A percentile compares a stretch with the other conserved stretches of the same genome.
Conservation (phyloP, 139 green algal genomes). For the Chlamydomonas asymmetrica region DNA sequence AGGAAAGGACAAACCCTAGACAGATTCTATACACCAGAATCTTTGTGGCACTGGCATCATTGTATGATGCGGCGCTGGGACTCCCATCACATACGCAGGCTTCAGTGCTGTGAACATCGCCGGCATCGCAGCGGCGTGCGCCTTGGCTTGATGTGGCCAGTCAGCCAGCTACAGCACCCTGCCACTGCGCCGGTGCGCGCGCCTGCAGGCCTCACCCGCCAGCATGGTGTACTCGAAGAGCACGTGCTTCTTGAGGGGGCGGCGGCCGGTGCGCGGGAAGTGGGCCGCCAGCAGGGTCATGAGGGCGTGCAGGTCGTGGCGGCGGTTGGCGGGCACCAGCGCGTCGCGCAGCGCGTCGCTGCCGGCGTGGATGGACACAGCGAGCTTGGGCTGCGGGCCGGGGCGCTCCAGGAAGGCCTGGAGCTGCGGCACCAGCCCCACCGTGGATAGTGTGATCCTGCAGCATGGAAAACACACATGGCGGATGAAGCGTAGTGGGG, state of each 20-base stretch:
- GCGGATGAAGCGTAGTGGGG: no score
- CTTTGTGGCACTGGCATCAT: no score
- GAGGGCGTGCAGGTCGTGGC: background rate
- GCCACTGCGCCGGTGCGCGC: no score
- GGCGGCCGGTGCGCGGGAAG: conserved; percentile 22
- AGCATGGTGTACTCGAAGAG: conserved; percentile 91
- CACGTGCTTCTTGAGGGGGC: conserved; percentile 43
- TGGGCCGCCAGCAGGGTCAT: background rate
- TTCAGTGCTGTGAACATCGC: no score
- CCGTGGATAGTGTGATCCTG: conserved; percentile 76
- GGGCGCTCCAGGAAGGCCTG: conserved; percentile 49
- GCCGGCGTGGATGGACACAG: conserved; percentile 84
- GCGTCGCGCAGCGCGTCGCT: conserved; percentile 76
- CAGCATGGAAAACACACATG: no score
- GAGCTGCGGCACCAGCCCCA: conserved; percentile 83
- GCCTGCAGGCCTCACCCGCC: conserved; percentile 16
- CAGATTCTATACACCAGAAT: no score
- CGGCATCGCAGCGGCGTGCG: no score
- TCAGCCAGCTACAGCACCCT: no score
- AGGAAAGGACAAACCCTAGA: no score
- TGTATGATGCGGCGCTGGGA: no score
- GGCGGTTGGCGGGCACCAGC: conserved; percentile 86
- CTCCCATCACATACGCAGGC: no score
- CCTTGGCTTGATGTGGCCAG: no score
- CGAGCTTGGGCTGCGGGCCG: conserved; percentile 54